phyloP scores from a whole-genome alignment of 2,329 filamentous ascomycete species.

The Fusarium lateritium region DNA sequence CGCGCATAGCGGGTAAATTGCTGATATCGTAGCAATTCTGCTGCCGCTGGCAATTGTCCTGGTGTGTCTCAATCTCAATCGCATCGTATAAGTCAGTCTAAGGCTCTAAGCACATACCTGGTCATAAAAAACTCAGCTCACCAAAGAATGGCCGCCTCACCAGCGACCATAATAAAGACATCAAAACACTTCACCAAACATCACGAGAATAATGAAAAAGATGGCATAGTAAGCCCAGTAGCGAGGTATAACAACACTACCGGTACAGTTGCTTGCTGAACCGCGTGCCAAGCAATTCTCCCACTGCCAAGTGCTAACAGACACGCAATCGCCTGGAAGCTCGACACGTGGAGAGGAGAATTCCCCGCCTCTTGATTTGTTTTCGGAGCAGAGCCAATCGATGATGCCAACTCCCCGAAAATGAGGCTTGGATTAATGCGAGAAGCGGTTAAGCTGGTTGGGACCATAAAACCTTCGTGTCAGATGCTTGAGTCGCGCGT shows the following conservation, averaged over 20 bases:
- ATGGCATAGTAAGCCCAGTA: too few species aligned
- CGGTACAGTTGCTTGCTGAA: too few species aligned
- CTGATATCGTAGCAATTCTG: slow-evolving; percentile 3
- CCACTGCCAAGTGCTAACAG: slow-evolving; percentile 11
- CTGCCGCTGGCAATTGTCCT: background rate
- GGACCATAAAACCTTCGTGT: background rate
- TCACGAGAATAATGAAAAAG: too few species aligned
- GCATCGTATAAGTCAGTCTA: too few species aligned
- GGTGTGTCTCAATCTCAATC: background rate
- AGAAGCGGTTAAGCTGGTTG: slow-evolving; percentile 14
- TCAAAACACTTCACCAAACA: too few species aligned
- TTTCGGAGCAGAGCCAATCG: slow-evolving; percentile 29
- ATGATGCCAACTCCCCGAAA: slow-evolving; percentile 18
- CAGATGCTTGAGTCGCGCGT: slow-evolving; percentile 22
- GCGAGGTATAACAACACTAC: too few species aligned
- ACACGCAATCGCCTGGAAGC: slow-evolving; percentile 14
- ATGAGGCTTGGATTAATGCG: slow-evolving; percentile 16
- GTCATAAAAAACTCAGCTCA: too few species aligned
- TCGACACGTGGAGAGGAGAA: slow-evolving; percentile 36
- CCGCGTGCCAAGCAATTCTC: background rate
- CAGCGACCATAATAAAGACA: too few species aligned
- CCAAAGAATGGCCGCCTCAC: too few species aligned
- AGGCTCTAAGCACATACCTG: too few species aligned
- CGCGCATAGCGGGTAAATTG: background rate
- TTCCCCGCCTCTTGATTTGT: slow-evolving; percentile 33